A percentile compares a stretch with the other conserved stretches of the same genome.
Evolutionary conservation across 176 grass and related monocot genomes (phyloP).

Genomic region (Oryza rufipogon): DNA sequence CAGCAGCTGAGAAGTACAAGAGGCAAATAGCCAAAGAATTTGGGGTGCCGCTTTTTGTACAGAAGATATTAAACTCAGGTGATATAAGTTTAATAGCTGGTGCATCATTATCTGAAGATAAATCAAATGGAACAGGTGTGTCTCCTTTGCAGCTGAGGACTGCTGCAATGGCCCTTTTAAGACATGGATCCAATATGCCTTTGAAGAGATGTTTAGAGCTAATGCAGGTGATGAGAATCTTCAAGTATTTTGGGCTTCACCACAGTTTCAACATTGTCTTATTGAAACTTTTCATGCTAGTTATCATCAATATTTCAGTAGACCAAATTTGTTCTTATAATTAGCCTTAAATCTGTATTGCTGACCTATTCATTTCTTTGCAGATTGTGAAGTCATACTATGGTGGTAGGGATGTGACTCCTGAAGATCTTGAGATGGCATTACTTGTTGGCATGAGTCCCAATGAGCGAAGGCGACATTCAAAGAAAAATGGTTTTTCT

Average conservation of each 20-base stretch:
- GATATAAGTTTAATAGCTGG: slow-evolving; percentile 55
- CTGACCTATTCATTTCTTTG: slow-evolving; percentile 16
- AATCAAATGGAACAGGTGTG: slow-evolving; percentile 61
- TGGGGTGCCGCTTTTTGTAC: slow-evolving; percentile 87
- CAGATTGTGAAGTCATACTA: slow-evolving; percentile 88
- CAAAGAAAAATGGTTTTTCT: slow-evolving; percentile 84
- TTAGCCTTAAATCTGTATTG: slow-evolving; percentile 17
- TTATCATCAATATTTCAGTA: background rate
- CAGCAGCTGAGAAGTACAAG: slow-evolving; percentile 89
- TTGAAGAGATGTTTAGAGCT: slow-evolving; percentile 70
- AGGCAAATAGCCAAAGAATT: slow-evolving; percentile 81
- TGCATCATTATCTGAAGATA: slow-evolving; percentile 39
- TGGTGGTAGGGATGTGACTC: slow-evolving; percentile 77
- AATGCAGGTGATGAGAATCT: slow-evolving; percentile 60
- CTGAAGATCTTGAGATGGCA: slow-evolving; percentile 78
- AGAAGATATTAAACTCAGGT: slow-evolving; percentile 86
- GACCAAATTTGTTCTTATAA: slow-evolving; percentile 28
- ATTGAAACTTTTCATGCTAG: slow-evolving; percentile 25
- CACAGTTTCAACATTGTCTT: slow-evolving; percentile 22
- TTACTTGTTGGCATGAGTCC: slow-evolving; percentile 89
- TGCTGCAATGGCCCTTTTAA: slow-evolving; percentile 93
- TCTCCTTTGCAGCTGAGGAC: slow-evolving; percentile 88
- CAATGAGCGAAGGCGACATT: slow-evolving; percentile 69
- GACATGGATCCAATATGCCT: slow-evolving; percentile 94
- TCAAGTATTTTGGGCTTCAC: slow-evolving; percentile 25